These are phyloP conservation scores for Tulasnella sp. DNA, from an alignment of 768 basidiomycete genomes.

Conservation along the genomic window DNA sequence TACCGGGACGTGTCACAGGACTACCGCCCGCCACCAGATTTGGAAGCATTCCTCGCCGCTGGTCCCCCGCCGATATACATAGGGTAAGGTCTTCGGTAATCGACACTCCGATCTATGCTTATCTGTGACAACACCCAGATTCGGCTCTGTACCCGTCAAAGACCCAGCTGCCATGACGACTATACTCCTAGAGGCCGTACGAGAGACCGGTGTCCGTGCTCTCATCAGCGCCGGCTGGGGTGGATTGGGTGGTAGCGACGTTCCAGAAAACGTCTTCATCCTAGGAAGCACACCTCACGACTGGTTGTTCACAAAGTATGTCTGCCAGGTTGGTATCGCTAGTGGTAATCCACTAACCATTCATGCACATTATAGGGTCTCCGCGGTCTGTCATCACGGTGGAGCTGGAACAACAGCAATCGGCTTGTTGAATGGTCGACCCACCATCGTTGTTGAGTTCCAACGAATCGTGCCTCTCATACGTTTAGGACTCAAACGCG, in stretches of 20 bases:
- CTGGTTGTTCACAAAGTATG: slow-evolving; percentile 54
- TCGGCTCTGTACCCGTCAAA: slow-evolving; percentile 51
- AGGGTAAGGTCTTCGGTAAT: too few species aligned
- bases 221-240: slow-evolving; percentile 60
- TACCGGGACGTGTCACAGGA: slow-evolving; percentile 43
- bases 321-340: slow-evolving; percentile 47
- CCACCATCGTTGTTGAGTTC: slow-evolving; percentile 51
- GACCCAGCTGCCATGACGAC: slow-evolving; percentile 44
- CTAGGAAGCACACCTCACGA: slow-evolving; percentile 60
- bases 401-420: slow-evolving; percentile 58
- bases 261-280: slow-evolving; percentile 47
- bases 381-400: slow-evolving; percentile 25
- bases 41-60: slow-evolving; percentile 38
- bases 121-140: too few species aligned
- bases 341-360: neutral
- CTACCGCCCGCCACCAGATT: slow-evolving; percentile 40
- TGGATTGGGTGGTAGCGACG: slow-evolving; percentile 40
- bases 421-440: slow-evolving; percentile 46
- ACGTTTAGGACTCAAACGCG: too few species aligned
- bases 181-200: slow-evolving; percentile 50
- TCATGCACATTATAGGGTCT: neutral
- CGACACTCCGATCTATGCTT: too few species aligned
- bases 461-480: too few species aligned
- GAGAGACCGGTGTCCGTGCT: slow-evolving; percentile 44
- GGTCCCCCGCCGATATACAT: slow-evolving; percentile 50